phyloP scores from a whole-genome alignment of 805 yeast species.

The Myxozyma geophila region DNA sequence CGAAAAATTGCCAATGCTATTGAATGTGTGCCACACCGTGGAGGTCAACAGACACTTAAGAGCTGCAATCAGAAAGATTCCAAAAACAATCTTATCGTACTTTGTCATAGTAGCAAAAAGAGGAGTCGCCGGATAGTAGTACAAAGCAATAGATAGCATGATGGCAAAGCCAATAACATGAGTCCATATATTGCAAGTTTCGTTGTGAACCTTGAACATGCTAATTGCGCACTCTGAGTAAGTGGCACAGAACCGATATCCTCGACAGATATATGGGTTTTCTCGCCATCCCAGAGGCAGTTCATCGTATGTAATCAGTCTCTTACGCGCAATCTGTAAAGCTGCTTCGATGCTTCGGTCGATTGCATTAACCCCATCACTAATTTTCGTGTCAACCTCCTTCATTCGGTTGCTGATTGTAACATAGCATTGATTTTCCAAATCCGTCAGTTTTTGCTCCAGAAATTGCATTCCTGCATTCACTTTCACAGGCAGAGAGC shows the following conservation, averaged over 20 bases:
- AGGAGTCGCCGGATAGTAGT: constrained; percentile 66
- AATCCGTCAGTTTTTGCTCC: constrained; percentile 43
- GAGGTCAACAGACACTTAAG: constrained; percentile 79
- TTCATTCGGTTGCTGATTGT: constrained; percentile 26
- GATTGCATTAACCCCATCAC: constrained; percentile 28
- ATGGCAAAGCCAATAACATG: constrained; percentile 73
- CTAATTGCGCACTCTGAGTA: constrained; percentile 65
- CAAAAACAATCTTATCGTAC: constrained; percentile 58
- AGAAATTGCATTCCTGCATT: constrained; percentile 42
- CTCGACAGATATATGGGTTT: constrained; percentile 79
- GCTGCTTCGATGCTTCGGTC: constrained; percentile 33
- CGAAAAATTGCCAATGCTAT: constrained; percentile 66
- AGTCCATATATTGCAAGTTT: constrained; percentile 91
- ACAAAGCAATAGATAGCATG: constrained; percentile 59
- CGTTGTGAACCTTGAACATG: constrained; percentile 74
- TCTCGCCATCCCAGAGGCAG: constrained; percentile 93
- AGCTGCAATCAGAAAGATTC: constrained; percentile 71
- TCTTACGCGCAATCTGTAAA: constrained; percentile 40
- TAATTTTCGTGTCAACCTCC: constrained; percentile 12
- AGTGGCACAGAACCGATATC: constrained; percentile 78
- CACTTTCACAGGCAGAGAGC: constrained; percentile 38
- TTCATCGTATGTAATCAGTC: constrained; percentile 76
- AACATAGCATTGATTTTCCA: constrained; percentile 43
- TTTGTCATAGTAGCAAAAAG: constrained; percentile 50
- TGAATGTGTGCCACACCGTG: constrained; percentile 88